Evolutionary conservation across 495 filamentous ascomycete genomes (phyloP), one percentile per base, ranked within the genome.

Genomic region (Endocarpon pusillum): DNA sequence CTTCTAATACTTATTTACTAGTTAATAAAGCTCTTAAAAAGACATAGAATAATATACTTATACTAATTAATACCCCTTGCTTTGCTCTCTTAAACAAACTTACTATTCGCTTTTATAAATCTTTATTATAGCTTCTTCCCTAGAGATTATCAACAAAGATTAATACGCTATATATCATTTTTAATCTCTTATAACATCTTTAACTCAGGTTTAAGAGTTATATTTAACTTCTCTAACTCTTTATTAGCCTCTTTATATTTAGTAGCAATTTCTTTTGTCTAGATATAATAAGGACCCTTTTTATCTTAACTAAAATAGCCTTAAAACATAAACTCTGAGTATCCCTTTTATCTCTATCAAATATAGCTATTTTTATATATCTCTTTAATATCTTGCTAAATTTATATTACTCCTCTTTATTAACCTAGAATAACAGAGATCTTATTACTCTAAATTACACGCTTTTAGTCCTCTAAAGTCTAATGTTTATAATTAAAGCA

Each of bases 271-370:
- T 54, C 45, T 19, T 25, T 30, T 21, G 46, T 41, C 45, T 32
- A 50, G 22, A 44, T 40, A 51, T 55, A n/a, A n/a, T 28, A 58
- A 29, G 44, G 46, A 0, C 54, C 48, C 33, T 59, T 58, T 7
- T 32, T 7, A 46, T 59, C 37, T 18, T 55, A 57, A 0, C 34
- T 37, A 42, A 58, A 62, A 40, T 19, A 47, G 6, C 42, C 45
- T 44, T 31, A 62, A 39, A 55, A 62, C 38, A 57, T 53, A 38
- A 59, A 62, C 36, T 57, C 39, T 6, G 35, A 45, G 28, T 35
- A 43, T 3, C 47, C 45, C 40, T 55, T 55, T 40, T 26, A 61
- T n/a, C 47, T 36, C 14, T 40, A 37, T 29, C 9, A n/a, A n/a
- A n/a, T n/a, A n/a, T n/a, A n/a, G n/a, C n/a, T n/a, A n/a, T n/a